Percentiles rank a stretch among this genome's conserved stretches.
phyloP scores from a whole-genome alignment of 2,329 filamentous ascomycete species.

The Pseudogymnoascus destructans region DNA sequence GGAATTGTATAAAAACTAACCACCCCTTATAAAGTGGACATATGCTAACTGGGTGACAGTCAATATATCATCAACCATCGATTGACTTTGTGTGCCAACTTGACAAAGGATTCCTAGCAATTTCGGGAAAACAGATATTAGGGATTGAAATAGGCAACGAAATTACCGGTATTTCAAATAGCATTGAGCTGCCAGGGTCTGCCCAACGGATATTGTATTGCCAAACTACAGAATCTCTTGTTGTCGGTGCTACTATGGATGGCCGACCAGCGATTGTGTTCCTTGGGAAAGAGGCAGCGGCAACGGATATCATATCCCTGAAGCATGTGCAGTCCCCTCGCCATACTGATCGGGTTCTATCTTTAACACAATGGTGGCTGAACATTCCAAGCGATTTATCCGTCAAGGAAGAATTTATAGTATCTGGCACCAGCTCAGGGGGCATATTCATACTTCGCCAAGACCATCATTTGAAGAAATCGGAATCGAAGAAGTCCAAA shows the following conservation, averaged over 20 bases:
- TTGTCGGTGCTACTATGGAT: slow-evolving; percentile 37
- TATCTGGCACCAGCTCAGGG: background rate
- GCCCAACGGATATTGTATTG: slow-evolving; percentile 39
- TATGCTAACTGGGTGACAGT: background rate
- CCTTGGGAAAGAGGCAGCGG: slow-evolving; percentile 27
- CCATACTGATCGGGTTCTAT: background rate
- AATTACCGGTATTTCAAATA: background rate
- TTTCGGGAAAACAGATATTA: background rate
- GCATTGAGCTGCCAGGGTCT: background rate
- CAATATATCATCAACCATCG: background rate
- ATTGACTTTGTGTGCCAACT: background rate
- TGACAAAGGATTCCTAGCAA: background rate
- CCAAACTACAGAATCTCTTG: slow-evolving; percentile 35
- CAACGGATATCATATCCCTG: background rate
- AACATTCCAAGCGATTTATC: background rate
- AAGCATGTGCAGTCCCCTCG: background rate
- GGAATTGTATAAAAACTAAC: background rate
- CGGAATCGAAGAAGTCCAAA: background rate
- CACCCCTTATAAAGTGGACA: background rate
- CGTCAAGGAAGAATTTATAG: background rate
- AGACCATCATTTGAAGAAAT: background rate
- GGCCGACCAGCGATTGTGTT: slow-evolving; percentile 40
- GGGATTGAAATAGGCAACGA: slow-evolving; percentile 2
- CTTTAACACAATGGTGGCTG: slow-evolving; percentile 4
- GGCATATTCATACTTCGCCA: background rate